Conservation (phyloP, 2,329 filamentous ascomycete genomes). For the Beauveria caledonica region DNA sequence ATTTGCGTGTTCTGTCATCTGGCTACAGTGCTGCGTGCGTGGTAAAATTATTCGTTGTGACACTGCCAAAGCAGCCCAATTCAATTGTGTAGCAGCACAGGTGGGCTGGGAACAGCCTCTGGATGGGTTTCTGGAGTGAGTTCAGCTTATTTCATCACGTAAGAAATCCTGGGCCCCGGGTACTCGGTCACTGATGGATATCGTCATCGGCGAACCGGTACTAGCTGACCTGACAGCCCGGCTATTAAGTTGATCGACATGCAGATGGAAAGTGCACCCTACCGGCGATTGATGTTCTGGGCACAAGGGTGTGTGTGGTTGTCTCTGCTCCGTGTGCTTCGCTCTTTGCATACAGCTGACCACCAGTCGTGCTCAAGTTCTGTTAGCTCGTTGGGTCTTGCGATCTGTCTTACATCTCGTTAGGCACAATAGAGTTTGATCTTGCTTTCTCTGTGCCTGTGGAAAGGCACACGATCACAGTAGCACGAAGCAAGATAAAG, state of each 20-base stretch:
- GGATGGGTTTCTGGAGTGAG: neutral
- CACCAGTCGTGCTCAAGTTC: neutral
- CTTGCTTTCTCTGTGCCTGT: neutral
- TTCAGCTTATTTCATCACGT: neutral
- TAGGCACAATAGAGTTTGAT: neutral
- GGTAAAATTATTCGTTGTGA: neutral
- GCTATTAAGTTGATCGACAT: neutral
- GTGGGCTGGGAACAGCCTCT: neutral
- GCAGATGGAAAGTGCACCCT: neutral
- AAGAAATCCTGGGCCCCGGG: neutral
- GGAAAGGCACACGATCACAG: neutral
- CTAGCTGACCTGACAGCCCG: neutral
- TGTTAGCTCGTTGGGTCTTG: neutral
- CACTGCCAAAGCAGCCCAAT: neutral
- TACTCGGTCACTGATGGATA: neutral
- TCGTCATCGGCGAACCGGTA: neutral
- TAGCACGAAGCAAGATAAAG: neutral
- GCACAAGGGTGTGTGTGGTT: too few species aligned
- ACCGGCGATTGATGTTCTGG: too few species aligned
- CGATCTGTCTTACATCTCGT: neutral
- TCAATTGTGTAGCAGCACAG: neutral
- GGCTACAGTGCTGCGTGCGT: neutral
- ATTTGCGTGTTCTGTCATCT: neutral
- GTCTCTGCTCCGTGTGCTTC: neutral
- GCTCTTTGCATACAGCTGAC: neutral